These are phyloP conservation scores for Alternaria triticina DNA, from an alignment of 2,329 filamentous ascomycete species.

Conservation along the genomic window DNA sequence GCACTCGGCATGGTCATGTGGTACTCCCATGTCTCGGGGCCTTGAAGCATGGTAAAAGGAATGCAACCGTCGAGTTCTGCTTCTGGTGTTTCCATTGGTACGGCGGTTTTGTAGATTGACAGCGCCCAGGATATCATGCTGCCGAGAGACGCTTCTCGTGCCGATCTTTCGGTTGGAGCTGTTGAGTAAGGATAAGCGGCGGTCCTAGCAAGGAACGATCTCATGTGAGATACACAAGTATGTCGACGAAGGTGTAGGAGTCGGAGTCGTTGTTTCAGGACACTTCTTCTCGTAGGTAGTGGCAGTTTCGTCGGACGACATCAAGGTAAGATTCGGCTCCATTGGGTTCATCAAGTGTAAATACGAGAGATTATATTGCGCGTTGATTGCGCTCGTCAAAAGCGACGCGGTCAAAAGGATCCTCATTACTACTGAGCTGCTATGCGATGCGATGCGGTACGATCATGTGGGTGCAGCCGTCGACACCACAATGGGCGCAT, in stretches of 20 bases:
- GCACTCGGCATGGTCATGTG: not conserved
- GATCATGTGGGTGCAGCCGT: not conserved
- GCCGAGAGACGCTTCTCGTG: not conserved
- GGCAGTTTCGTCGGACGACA: conserved; percentile 5
- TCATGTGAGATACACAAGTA: not conserved
- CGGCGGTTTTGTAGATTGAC: not conserved
- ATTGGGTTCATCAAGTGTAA: not conserved
- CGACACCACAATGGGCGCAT: not conserved
- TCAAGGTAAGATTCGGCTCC: not conserved
- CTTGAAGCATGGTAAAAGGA: conserved; percentile 9
- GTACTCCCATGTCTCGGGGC: conserved; percentile 7
- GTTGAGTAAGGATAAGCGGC: not conserved
- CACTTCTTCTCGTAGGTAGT: conserved; percentile 10
- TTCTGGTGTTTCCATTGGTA: conserved; percentile 37
- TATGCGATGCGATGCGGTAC: not conserved
- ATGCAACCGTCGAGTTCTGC: not conserved
- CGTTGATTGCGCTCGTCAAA: not conserved
- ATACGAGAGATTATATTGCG: conserved; percentile 7
- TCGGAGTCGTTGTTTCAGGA: not conserved
- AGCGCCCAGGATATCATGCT: not conserved
- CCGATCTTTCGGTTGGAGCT: not conserved
- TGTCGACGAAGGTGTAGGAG: conserved; percentile 41
- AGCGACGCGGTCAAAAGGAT: not conserved
- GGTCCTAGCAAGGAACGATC: not conserved
- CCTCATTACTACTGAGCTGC: not conserved